Base-by-base conservation (phyloP, 1,284 basidiomycete species). In the Erythrobasidium hasegawianum region DNA sequence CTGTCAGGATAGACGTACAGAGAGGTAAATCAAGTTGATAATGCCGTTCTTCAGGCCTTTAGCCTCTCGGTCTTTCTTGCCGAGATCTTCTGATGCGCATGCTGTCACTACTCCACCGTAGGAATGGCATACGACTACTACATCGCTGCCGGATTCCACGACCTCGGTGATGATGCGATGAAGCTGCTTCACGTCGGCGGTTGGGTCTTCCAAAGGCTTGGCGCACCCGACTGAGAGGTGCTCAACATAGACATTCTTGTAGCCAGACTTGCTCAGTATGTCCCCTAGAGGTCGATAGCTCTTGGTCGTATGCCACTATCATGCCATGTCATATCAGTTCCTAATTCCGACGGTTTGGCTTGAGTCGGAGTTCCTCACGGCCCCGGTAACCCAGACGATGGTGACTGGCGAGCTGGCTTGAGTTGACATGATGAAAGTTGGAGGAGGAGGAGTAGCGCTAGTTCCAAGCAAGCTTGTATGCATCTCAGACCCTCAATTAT, bases 51-150 rank as follows among this genome's bases (percentile, higher is more conserved):
- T 56, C 33, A 59, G 59, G 33, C 68, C 59, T 65, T 64, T 9
- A n/a, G 43, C 43, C n/a, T 18, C 43, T 11, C 66, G 59, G 39
- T 70, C 69, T 26, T 52, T 45, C 56, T 68, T 70, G 9, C 57
- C 47, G 18, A 68, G 43, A 33, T 61, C 69, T 45, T 70, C 57
- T 26, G 55, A 56, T 16, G 67, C 67, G 43, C 64, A 59, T 20
- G 54, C 33, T 9, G 60, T 56, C n/a, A 45, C 47, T 2, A 70
- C 57, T 4, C 69, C 69, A 16, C 66, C 69, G 50, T 70, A 70
- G 5, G 59, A 64, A 45, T 70, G 69, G 20, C 55, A 56, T 8
- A 70, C 54, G 7, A 70, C 38, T 9, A 68, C 53, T 22, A 70
- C 60, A 55, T 70, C 57, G 38, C 57, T 52, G 22, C 57, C 67